Conservation (phyloP, 2,329 filamentous ascomycete genomes). For the Diaporthe capsici region DNA sequence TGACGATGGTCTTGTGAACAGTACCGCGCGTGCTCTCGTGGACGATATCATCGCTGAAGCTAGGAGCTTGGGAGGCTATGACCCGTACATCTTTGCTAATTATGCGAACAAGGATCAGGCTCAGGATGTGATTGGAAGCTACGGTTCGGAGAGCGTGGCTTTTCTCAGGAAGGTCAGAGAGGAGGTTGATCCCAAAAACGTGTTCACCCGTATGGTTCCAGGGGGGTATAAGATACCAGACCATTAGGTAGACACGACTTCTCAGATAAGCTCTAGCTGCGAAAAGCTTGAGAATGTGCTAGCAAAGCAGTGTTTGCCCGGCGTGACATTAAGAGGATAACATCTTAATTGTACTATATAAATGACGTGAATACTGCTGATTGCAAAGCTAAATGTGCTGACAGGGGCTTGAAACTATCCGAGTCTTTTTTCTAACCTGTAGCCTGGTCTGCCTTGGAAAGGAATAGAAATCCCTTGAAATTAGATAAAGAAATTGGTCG, state of each 20-base stretch:
- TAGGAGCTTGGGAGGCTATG: conserved; percentile 10
- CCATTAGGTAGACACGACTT: not conserved
- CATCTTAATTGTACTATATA: too few relatives aligned
- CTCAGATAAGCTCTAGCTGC: not conserved
- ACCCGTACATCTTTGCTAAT: conserved; percentile 37
- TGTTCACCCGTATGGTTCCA: conserved; percentile 12
- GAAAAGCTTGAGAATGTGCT: too few relatives aligned
- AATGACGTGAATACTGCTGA: too few relatives aligned
- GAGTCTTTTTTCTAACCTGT: too few relatives aligned
- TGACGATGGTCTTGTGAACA: conserved; percentile 14
- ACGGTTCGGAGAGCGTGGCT: conserved; percentile 29
- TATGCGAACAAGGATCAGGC: conserved; percentile 33
- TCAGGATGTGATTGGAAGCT: conserved; percentile 36
- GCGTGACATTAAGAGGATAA: too few relatives aligned
- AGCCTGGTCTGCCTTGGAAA: not conserved
- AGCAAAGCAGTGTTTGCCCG: too few relatives aligned
- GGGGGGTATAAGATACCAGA: not conserved
- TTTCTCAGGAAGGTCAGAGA: conserved; percentile 22
- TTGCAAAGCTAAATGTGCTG: too few relatives aligned
- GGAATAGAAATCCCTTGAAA: too few relatives aligned
- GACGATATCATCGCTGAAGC: conserved; percentile 7
- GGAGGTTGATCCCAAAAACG: conserved; percentile 3
- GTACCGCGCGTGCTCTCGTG: not conserved
- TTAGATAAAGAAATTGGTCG: too few relatives aligned
- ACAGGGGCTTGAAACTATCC: too few relatives aligned